phyloP scores from a whole-genome alignment of 768 basidiomycete species.

The Mycena vitilis region DNA sequence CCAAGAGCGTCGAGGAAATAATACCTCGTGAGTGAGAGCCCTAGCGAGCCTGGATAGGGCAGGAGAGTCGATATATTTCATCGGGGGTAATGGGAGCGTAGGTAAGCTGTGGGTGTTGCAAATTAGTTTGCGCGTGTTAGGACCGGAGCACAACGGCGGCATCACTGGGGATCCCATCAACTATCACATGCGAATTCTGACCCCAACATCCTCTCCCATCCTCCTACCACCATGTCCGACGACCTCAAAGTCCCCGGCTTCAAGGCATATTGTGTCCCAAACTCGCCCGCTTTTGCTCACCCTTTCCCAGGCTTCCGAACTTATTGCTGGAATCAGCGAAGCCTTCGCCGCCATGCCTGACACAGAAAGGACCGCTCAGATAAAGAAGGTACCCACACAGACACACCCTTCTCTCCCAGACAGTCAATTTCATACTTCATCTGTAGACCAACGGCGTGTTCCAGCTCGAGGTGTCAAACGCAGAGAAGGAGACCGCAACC shows the following conservation, averaged over 20 bases:
- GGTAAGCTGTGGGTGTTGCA: constrained; percentile 1
- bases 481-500: constrained; percentile 71
- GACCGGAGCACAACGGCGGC: neutral
- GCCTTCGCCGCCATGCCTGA: constrained; percentile 67
- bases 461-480: constrained; percentile 84
- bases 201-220: neutral
- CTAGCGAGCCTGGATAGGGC: constrained; percentile 81
- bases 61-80: constrained; percentile 94
- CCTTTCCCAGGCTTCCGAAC: constrained; percentile 70
- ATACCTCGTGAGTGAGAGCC: constrained; percentile 44
- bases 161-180: neutral
- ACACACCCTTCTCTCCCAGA: too few species aligned
- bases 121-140: constrained; percentile 5
- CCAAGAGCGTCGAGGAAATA: neutral
- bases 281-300: neutral
- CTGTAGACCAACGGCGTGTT: constrained; percentile 87
- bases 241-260: constrained; percentile 81
- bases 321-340: constrained; percentile 63
- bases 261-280: constrained; percentile 57
- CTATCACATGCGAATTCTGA: constrained; percentile 4
- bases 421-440: constrained; percentile 3
- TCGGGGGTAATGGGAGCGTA: constrained; percentile 4
- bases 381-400: constrained; percentile 72
- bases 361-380: constrained; percentile 71
- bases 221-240: constrained; percentile 64